Percentiles rank a stretch among this genome's conserved stretches.
These are phyloP conservation scores for Bolboschoenoplectus hybrid DNA, from an alignment of 202 grass and related monocot genomes.

Conservation along the genomic window DNA sequence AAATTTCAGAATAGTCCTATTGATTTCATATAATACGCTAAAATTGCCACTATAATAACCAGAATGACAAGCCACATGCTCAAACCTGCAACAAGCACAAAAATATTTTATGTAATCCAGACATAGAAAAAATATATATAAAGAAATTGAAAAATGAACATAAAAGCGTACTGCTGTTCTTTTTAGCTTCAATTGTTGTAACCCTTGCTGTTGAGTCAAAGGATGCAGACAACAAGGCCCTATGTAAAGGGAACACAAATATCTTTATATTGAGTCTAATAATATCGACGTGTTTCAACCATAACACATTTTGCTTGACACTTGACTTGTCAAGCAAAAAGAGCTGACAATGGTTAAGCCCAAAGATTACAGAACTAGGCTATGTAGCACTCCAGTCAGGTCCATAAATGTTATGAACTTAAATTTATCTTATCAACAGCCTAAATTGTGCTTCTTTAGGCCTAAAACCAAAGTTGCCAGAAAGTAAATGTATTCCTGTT, in stretches of 20 bases:
- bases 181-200: constrained; percentile 54
- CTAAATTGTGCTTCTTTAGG: background rate
- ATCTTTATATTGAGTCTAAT: background rate
- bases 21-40: constrained; percentile 62
- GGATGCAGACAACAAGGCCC: constrained; percentile 78
- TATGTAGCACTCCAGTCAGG: background rate
- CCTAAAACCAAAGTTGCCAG: background rate
- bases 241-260: constrained; percentile 42
- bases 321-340: background rate
- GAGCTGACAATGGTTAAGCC: background rate
- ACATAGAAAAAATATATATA: constrained; percentile 15
- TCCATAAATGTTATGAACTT: background rate
- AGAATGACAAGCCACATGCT: constrained; percentile 56
- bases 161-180: constrained; percentile 53
- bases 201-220: constrained; percentile 88
- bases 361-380: background rate
- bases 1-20: constrained; percentile 23
- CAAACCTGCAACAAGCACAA: constrained; percentile 56
- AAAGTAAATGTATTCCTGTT: constrained; percentile 7
- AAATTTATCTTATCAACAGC: background rate
- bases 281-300: background rate
- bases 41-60: constrained; percentile 63
- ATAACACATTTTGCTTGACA: background rate
- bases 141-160: constrained; percentile 25
- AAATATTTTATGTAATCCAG: constrained; percentile 34